Conservation (phyloP, 2,329 filamentous ascomycete genomes). For the Biscogniauxia sp. region DNA sequence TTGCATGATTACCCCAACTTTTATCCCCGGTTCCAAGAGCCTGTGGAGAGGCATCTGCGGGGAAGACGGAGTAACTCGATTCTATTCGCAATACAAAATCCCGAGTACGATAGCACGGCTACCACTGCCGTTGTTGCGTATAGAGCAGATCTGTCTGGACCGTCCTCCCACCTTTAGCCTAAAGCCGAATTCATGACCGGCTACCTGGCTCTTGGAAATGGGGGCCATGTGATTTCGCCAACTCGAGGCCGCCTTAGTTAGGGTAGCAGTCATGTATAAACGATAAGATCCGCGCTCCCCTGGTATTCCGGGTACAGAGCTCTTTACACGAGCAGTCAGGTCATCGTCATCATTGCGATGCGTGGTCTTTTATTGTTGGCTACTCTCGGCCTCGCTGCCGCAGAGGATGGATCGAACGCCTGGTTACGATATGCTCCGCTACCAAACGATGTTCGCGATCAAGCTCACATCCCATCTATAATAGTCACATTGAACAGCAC, state of each 20-base stretch:
- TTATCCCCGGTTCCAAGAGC: neutral
- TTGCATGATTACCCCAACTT: neutral
- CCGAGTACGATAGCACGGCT: slow-evolving; percentile 7
- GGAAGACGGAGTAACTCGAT: slow-evolving; percentile 7
- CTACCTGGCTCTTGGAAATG: slow-evolving; percentile 16
- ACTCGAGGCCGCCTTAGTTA: slow-evolving; percentile 6
- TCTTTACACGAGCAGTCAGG: slow-evolving; percentile 1
- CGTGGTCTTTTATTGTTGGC: slow-evolving; percentile 28
- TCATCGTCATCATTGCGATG: slow-evolving; percentile 21
- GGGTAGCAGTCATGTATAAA: slow-evolving; percentile 18
- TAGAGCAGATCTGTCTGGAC: slow-evolving; percentile 6
- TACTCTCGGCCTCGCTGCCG: slow-evolving; percentile 39
- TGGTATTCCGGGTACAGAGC: neutral
- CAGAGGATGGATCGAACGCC: slow-evolving; percentile 59
- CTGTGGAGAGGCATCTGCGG: slow-evolving; percentile 5
- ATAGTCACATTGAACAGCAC: slow-evolving; percentile 56
- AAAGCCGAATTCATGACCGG: slow-evolving; percentile 8
- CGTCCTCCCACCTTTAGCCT: slow-evolving; percentile 14
- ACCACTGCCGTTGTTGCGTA: slow-evolving; percentile 5
- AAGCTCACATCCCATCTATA: slow-evolving; percentile 41
- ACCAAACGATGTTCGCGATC: slow-evolving; percentile 36
- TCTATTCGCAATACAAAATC: slow-evolving; percentile 13
- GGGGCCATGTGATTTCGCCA: slow-evolving; percentile 5
- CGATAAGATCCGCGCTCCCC: slow-evolving; percentile 3
- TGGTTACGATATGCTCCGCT: slow-evolving; percentile 64